Conservation (phyloP, 495 filamentous ascomycete genomes). For the Trichoderma asperelloides region DNA sequence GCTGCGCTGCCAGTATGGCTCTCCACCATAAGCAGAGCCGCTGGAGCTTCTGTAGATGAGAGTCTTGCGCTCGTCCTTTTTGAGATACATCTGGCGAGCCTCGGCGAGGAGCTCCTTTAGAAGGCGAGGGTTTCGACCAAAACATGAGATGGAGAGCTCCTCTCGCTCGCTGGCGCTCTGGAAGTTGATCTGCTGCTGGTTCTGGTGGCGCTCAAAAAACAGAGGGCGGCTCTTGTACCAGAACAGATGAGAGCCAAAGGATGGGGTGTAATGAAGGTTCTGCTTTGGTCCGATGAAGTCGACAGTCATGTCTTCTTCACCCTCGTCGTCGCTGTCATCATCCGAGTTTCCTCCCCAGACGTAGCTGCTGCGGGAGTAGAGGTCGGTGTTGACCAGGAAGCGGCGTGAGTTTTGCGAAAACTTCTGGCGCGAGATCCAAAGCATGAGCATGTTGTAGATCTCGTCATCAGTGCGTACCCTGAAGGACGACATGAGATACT, state of each 20-base stretch:
- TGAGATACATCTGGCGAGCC: constrained; percentile 47
- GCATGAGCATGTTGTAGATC: constrained; percentile 61
- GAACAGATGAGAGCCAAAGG: constrained; percentile 57
- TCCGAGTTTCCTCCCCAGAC: constrained; percentile 31
- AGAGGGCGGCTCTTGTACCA: constrained; percentile 50
- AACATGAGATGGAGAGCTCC: constrained; percentile 53
- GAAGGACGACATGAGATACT: constrained; percentile 47
- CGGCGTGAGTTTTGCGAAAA: constrained; percentile 48
- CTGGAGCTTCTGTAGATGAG: constrained; percentile 52
- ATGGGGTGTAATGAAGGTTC: constrained; percentile 58
- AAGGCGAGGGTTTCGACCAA: constrained; percentile 56
- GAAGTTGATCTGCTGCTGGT: constrained; percentile 20
- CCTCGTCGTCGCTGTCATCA: constrained; percentile 38
- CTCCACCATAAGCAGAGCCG: constrained; percentile 23
- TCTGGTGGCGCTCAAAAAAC: constrained; percentile 42
- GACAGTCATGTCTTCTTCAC: constrained; percentile 35
- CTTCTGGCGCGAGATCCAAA: constrained; percentile 54
- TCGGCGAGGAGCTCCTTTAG: constrained; percentile 60
- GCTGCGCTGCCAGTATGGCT: constrained; percentile 42
- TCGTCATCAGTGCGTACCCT: constrained; percentile 61
- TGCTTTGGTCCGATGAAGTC: constrained; percentile 33
- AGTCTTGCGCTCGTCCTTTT: constrained; percentile 53
- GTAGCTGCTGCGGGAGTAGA: constrained; percentile 40
- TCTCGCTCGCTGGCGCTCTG: constrained; percentile 38
- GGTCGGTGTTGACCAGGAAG: constrained; percentile 54